Conservation (phyloP, 2,329 filamentous ascomycete genomes). For the Nemania bipapillata region DNA sequence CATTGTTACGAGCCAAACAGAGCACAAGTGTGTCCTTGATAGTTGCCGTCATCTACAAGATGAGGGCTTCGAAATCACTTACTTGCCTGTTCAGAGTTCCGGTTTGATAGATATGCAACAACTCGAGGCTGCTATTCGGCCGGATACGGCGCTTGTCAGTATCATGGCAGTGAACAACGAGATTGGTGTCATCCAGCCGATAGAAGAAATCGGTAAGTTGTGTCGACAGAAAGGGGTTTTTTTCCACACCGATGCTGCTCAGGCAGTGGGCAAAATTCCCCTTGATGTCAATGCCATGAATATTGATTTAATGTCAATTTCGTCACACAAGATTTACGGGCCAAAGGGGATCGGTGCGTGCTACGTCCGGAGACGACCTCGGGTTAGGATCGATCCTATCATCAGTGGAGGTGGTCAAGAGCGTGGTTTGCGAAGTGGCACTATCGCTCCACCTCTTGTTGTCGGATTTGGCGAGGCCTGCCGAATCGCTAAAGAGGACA, state of each 20-base stretch:
- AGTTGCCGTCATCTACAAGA: conserved; percentile 97
- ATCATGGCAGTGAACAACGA: conserved; percentile 99
- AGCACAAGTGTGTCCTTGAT: conserved; percentile 98
- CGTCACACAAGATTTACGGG: conserved; percentile 97
- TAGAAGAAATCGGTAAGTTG: conserved; percentile 91
- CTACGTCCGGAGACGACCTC: conserved; percentile 89
- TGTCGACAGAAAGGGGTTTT: conserved; percentile 94
- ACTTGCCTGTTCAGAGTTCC: conserved; percentile 86
- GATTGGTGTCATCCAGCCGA: conserved; percentile 97
- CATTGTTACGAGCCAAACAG: conserved; percentile 95
- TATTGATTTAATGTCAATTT: conserved; percentile 98
- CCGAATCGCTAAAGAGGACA: conserved; percentile 87
- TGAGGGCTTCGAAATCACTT: conserved; percentile 96
- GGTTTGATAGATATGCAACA: conserved; percentile 87
- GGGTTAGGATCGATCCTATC: conserved; percentile 93
- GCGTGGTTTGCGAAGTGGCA: conserved; percentile 92
- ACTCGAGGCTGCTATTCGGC: conserved; percentile 87
- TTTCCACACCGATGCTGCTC: conserved; percentile 96
- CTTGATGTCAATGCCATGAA: conserved; percentile 98
- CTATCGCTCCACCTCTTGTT: conserved; percentile 85
- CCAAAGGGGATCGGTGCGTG: conserved; percentile 97
- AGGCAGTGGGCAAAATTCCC: conserved; percentile 98
- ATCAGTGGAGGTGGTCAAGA: conserved; percentile 98
- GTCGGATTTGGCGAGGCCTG: conserved; percentile 97
- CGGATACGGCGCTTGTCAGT: conserved; percentile 90